phyloP scores from a whole-genome alignment of 139 green algal genomes.

The Klebsormidium nitens region DNA sequence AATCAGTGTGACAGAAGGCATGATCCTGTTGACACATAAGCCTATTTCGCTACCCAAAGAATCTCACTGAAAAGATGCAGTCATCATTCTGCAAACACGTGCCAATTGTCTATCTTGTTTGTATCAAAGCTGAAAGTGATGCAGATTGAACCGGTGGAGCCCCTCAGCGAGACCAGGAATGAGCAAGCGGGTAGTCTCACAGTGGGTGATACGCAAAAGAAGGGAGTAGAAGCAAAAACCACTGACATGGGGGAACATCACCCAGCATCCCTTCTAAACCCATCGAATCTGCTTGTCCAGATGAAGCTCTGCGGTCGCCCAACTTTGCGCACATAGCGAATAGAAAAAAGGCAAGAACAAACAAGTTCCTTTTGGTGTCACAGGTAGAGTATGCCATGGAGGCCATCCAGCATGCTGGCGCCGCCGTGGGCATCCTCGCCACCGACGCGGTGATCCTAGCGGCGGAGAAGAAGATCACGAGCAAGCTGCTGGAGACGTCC shows the following conservation, averaged over 20 bases:
- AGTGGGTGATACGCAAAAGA: too few relatives aligned
- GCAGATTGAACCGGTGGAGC: too few relatives aligned
- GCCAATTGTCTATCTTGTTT: too few relatives aligned
- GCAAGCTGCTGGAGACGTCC: constrained; percentile 51
- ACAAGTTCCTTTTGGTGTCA: neutral
- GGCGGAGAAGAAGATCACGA: constrained; percentile 97
- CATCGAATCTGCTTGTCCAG: neutral
- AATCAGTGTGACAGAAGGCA: too few relatives aligned
- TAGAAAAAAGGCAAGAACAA: neutral
- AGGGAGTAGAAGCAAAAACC: neutral
- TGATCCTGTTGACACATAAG: too few relatives aligned
- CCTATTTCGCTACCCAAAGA: too few relatives aligned
- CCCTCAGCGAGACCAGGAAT: too few relatives aligned
- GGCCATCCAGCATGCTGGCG: constrained; percentile 94
- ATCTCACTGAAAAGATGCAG: too few relatives aligned
- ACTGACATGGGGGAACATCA: neutral
- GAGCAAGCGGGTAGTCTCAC: too few relatives aligned
- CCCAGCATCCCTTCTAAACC: neutral
- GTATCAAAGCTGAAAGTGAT: too few relatives aligned
- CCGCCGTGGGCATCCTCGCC: constrained; percentile 82
- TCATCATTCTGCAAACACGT: too few relatives aligned
- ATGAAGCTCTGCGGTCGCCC: neutral
- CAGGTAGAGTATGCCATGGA: constrained; percentile 94
- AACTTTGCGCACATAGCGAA: neutral
- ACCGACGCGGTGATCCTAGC: constrained; percentile 90